These are phyloP conservation scores for Eutrema heterophyllum DNA, from an alignment of 345 rosid genomes.

Conservation along the genomic window DNA sequence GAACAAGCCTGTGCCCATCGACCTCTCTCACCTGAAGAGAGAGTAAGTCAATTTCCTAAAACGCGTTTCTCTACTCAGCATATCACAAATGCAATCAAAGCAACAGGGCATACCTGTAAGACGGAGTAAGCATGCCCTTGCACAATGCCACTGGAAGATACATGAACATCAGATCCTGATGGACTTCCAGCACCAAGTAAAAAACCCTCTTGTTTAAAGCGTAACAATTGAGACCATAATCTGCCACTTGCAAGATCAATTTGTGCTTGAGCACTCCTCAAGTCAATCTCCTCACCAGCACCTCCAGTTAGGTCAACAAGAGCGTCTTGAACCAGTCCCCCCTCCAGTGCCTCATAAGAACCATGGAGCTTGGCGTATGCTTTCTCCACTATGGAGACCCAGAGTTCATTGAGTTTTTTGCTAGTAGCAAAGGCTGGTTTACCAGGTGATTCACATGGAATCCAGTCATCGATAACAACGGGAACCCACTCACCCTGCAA, in stretches of 20 bases:
- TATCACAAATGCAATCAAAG: constrained; percentile 9
- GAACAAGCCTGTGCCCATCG: constrained; percentile 98
- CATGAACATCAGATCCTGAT: constrained; percentile 97
- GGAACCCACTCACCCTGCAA: constrained; percentile 99
- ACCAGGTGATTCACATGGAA: constrained; percentile 93
- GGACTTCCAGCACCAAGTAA: constrained; percentile 99
- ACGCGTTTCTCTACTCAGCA: neutral
- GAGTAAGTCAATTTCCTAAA: neutral
- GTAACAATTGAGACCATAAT: constrained; percentile 96
- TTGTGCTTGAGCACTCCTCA: constrained; percentile 98
- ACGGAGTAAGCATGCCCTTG: constrained; percentile 99
- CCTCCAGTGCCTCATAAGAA: constrained; percentile 98
- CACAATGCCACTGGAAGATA: constrained; percentile 98
- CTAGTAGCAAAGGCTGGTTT: constrained; percentile 99
- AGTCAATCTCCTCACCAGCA: constrained; percentile 99
- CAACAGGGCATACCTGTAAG: constrained; percentile 56
- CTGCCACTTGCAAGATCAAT: constrained; percentile 99
- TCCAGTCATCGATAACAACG: constrained; percentile 98
- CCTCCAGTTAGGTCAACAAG: constrained; percentile 99
- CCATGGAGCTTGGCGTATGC: constrained; percentile 99
- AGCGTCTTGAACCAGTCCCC: constrained; percentile 99
- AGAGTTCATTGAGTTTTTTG: constrained; percentile 79
- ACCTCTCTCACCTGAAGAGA: constrained; percentile 86
- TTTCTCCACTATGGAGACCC: constrained; percentile 97
- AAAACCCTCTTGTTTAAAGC: constrained; percentile 97